Evolutionary conservation across 306 rosid genomes (phyloP), one percentile per base, ranked within the genome.

Genomic region (Vigna unguiculata): DNA sequence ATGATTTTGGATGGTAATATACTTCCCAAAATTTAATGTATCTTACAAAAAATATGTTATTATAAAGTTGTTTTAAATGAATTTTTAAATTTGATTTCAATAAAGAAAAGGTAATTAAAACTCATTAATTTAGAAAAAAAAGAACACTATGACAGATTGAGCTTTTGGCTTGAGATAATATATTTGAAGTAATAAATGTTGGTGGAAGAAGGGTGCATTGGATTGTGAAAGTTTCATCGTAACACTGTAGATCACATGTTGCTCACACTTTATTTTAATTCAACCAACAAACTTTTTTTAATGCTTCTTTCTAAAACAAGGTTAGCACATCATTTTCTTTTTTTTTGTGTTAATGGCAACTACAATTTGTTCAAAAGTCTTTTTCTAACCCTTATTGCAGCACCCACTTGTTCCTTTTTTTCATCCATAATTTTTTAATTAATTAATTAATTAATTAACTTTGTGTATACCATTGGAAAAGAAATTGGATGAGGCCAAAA

Each of bases 191-290:
- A 53, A 53, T 53, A 20, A 55, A 61, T 7, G 7, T 61, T 16
- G 22, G 1, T 38, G 7, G 68, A 4, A 16, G 15, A 61, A 1
- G 1, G 25, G 47, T 61, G 46, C 16, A 32, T 61, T 30, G 68
- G 45, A 61, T 32, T 61, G 17, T 3, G 66, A 59, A 61, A 34
- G 47, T 32, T 57, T 30, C 6, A 6, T 24, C 16, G n/a, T n/a
- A 62, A n/a, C 17, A 36, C 25, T 10, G 70, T 36, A 61, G 49
- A 64, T 64, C 70, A 64, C 70, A 64, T 64, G 69, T 34, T 34
- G 46, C 16, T n/a, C 28, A 32, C 36, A 20, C 67, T 61, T 61
- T 61, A 12, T 30, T 16, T 61, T 62, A 62, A 38, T 40, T 61
- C n/a, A 38, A 64, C 25, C 49, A 36, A 19, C 30, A 36, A 36